Evolutionary conservation across 2,329 filamentous ascomycete species (phyloP).

Genomic region (Sphaerulina vaccinii): DNA sequence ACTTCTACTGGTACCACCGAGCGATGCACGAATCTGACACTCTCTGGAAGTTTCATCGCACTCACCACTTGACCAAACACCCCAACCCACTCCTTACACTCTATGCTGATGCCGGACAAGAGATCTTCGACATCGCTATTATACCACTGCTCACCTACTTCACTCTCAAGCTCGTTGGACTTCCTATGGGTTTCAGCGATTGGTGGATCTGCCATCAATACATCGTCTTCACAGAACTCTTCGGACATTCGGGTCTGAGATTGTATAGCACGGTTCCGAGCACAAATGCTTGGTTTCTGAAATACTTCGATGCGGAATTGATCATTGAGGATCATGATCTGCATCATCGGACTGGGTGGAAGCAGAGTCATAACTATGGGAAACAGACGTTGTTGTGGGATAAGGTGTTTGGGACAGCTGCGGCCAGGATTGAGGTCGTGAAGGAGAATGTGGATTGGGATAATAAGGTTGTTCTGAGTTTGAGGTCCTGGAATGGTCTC

Average conservation of each 20-base stretch:
- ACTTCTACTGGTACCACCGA: constrained; percentile 46
- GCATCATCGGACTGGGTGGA: constrained; percentile 42
- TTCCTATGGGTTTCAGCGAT: constrained; percentile 49
- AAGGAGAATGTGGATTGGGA: constrained; percentile 22
- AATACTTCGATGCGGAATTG: constrained; percentile 38
- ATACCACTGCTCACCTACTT: constrained; percentile 44
- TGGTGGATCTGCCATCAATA: constrained; percentile 50
- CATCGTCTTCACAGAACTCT: constrained; percentile 44
- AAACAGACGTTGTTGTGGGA: constrained; percentile 45
- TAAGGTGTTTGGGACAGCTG: constrained; percentile 36
- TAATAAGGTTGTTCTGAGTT: neutral
- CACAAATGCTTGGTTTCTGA: constrained; percentile 36
- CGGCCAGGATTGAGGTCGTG: constrained; percentile 39
- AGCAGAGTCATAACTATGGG: constrained; percentile 42
- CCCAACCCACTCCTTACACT: constrained; percentile 45
- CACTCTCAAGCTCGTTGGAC: constrained; percentile 38
- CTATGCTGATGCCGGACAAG: constrained; percentile 47
- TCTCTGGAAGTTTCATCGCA: constrained; percentile 49
- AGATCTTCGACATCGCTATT: constrained; percentile 45
- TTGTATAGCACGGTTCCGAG: constrained; percentile 39
- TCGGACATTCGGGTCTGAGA: constrained; percentile 44
- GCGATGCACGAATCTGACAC: constrained; percentile 43
- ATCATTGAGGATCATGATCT: constrained; percentile 46
- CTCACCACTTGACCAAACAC: constrained; percentile 49
- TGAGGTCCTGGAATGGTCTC: neutral